These are phyloP conservation scores for Hanseniaspora sp. DNA, from an alignment of 1,139 yeast genomes.

Conservation along the genomic window DNA sequence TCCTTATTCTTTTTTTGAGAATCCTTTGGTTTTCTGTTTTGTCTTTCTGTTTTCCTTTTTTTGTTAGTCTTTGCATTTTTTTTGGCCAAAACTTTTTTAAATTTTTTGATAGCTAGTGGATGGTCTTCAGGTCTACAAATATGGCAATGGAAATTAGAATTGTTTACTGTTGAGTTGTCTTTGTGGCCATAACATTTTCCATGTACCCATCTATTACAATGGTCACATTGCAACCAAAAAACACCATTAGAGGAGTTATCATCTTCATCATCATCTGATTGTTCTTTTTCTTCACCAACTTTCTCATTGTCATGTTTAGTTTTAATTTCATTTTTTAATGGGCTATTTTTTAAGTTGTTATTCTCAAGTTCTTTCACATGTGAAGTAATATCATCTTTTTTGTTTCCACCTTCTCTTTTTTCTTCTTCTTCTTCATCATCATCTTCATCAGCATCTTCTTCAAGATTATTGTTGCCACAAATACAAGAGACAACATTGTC, in stretches of 20 bases:
- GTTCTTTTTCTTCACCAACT: background rate
- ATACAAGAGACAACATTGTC: constrained; percentile 82
- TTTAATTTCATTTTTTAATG: no score
- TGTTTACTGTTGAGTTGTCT: constrained; percentile 68
- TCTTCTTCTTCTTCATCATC: background rate
- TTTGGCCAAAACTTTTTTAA: constrained; percentile 36
- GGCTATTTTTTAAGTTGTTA: no score
- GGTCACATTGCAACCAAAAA: constrained; percentile 85
- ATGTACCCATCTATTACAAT: constrained; percentile 90
- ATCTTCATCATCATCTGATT: constrained; percentile 1
- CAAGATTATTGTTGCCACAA: constrained; percentile 61
- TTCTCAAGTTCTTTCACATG: no score
- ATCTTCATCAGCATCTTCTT: constrained; percentile 9
- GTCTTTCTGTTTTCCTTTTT: constrained; percentile 23
- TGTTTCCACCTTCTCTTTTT: background rate
- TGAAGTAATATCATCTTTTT: background rate
- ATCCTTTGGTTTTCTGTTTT: background rate
- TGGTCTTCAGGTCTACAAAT: constrained; percentile 36
- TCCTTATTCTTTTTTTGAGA: background rate
- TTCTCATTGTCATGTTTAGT: background rate
- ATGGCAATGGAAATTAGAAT: constrained; percentile 62
- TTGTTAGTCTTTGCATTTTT: constrained; percentile 43
- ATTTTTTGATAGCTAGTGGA: constrained; percentile 1
- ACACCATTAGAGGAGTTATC: constrained; percentile 58
- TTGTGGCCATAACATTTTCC: constrained; percentile 75